A percentile compares a stretch with the other conserved stretches of the same genome.
Conservation (phyloP, 257 asterid genomes). For the Lycium ferocissimum region DNA sequence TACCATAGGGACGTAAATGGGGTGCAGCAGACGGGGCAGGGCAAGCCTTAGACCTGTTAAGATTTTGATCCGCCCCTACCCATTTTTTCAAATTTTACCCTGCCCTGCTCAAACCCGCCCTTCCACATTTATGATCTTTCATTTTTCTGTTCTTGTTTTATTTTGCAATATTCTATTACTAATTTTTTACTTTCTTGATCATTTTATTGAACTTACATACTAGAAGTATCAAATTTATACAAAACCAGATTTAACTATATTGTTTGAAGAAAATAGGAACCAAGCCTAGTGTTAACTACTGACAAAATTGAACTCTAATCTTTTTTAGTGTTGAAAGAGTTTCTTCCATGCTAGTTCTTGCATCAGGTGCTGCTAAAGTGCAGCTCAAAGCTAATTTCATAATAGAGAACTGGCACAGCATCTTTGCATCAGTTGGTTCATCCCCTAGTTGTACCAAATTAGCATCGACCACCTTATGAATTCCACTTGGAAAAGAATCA, state of each 20-base stretch:
- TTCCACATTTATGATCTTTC: neutral
- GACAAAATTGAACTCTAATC: neutral
- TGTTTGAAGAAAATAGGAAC: too few relatives aligned
- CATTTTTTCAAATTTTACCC: too few relatives aligned
- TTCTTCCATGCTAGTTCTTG: neutral
- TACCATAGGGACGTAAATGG: neutral
- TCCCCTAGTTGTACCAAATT: neutral
- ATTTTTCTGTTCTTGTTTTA: too few relatives aligned
- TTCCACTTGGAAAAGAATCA: neutral
- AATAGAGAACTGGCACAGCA: neutral
- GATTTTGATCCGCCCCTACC: neutral
- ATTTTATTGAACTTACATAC: too few relatives aligned
- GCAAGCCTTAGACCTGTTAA: neutral
- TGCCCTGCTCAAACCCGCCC: too few relatives aligned
- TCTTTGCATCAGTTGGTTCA: neutral
- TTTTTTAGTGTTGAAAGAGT: neutral
- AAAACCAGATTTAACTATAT: neutral
- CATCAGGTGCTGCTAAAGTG: neutral
- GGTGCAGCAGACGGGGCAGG: neutral
- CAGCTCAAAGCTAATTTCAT: conserved; percentile 7
- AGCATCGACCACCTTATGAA: neutral
- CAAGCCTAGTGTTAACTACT: neutral
- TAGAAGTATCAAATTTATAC: neutral
- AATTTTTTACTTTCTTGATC: too few relatives aligned
- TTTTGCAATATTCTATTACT: too few relatives aligned